These are phyloP conservation scores for Candida insectorum DNA, from an alignment of 805 yeast genomes.

Conservation along the genomic window DNA sequence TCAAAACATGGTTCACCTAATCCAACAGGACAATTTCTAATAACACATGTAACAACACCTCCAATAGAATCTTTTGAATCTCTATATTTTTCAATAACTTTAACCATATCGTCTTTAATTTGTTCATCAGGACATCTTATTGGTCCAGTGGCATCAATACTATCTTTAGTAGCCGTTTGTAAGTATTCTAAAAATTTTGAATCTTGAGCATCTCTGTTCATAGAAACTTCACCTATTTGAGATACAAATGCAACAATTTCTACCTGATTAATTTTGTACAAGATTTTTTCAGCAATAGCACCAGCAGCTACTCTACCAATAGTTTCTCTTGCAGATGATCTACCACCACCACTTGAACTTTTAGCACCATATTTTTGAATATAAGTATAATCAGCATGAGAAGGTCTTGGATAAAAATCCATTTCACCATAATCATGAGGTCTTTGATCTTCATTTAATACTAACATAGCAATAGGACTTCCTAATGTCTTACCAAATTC, in stretches of 20 bases:
- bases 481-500: conserved; percentile 90
- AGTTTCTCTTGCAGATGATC: conserved; percentile 96
- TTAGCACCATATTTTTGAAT: conserved; percentile 85
- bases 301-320: conserved; percentile 99
- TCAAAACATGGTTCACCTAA: conserved; percentile 98
- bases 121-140: conserved; percentile 87
- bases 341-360: conserved; percentile 96
- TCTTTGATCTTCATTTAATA: conserved; percentile 91
- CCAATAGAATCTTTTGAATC: conserved; percentile 92
- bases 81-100: conserved; percentile 81
- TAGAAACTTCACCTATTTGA: conserved; percentile 79
- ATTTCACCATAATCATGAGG: conserved; percentile 96
- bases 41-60: conserved; percentile 96
- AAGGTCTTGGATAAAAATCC: conserved; percentile 94
- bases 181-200: conserved; percentile 64
- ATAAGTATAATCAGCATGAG: conserved; percentile 97
- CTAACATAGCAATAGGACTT: conserved; percentile 93
- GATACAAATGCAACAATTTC: conserved; percentile 96
- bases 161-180: conserved; percentile 77
- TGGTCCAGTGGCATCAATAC: conserved; percentile 84
- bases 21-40: conserved; percentile 92
- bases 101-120: conserved; percentile 74
- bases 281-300: conserved; percentile 93
- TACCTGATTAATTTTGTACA: conserved; percentile 70
- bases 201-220: conserved; percentile 69